Percentiles rank a stretch among this genome's conserved stretches.
Conservation (phyloP, 75 land plant genomes). For the Pinus albicaulis region DNA sequence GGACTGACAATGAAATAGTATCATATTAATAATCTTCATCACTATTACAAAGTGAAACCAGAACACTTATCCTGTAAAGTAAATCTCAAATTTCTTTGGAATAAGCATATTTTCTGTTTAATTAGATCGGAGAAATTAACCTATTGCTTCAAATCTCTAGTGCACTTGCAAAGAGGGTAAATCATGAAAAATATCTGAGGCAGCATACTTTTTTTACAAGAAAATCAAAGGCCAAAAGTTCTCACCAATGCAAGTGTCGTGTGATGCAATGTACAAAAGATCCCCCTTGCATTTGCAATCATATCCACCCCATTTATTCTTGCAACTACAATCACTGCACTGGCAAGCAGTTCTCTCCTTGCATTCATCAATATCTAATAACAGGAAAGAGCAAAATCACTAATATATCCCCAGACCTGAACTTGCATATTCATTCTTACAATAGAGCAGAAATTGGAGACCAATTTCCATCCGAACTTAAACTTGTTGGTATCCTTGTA, state of each 20-base stretch:
- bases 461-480: not conserved
- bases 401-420: not conserved
- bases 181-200: not conserved
- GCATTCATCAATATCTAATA: conserved; percentile 89
- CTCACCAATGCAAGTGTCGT: conserved; percentile 89
- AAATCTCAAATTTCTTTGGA: not conserved
- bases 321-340: conserved; percentile 86
- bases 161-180: not conserved
- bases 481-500: not conserved
- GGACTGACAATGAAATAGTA: not conserved
- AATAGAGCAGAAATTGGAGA: not conserved
- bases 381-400: not conserved
- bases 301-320: conserved; percentile 94
- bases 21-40: not conserved
- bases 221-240: not conserved
- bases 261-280: conserved; percentile 77
- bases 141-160: not conserved
- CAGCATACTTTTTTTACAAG: not conserved
- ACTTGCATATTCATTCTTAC: not conserved
- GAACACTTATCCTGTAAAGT: not conserved
- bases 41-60: not conserved
- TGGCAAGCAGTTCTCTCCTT: conserved; percentile 72
- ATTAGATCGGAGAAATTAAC: not conserved
- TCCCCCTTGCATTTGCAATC: conserved; percentile 81
- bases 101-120: not conserved